Evolutionary conservation across 768 basidiomycete species (phyloP).

Genomic region (Kwoniella dendrophila): DNA sequence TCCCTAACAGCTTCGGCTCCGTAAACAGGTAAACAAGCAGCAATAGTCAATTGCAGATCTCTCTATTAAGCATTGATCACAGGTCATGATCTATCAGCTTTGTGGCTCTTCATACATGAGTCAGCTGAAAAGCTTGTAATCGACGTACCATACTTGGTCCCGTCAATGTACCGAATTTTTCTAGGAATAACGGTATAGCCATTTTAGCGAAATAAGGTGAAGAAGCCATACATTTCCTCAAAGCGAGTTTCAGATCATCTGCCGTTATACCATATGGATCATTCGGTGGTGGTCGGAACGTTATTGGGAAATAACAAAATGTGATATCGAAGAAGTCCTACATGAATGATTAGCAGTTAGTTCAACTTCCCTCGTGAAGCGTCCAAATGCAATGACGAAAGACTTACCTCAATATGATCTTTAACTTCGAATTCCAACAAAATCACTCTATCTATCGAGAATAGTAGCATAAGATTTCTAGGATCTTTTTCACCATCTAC

Average conservation of each 20-base stretch:
- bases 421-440: constrained; percentile 83
- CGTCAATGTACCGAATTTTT: constrained; percentile 83
- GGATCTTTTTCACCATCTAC: constrained; percentile 98
- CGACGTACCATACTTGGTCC: constrained; percentile 74
- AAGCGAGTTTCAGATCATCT: constrained; percentile 74
- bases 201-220: constrained; percentile 79
- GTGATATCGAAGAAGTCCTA: constrained; percentile 91
- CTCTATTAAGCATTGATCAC: too few species aligned
- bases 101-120: neutral
- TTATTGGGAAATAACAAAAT: constrained; percentile 98
- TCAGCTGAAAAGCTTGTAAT: neutral
- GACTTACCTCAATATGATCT: constrained; percentile 72
- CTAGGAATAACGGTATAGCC: constrained; percentile 84
- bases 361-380: neutral
- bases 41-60: constrained; percentile 79
- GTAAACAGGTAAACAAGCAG: constrained; percentile 79
- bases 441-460: constrained; percentile 82
- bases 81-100: too few species aligned
- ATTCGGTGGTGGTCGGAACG: constrained; percentile 88
- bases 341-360: neutral
- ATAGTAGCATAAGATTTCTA: constrained; percentile 84
- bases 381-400: neutral
- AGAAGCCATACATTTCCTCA: constrained; percentile 69
- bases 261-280: constrained; percentile 90
- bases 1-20: constrained; percentile 67